A percentile compares a stretch with the other conserved stretches of the same genome.
These are phyloP conservation scores for Trifolium fragiferum DNA, from an alignment of 306 rosid genomes.

Conservation along the genomic window DNA sequence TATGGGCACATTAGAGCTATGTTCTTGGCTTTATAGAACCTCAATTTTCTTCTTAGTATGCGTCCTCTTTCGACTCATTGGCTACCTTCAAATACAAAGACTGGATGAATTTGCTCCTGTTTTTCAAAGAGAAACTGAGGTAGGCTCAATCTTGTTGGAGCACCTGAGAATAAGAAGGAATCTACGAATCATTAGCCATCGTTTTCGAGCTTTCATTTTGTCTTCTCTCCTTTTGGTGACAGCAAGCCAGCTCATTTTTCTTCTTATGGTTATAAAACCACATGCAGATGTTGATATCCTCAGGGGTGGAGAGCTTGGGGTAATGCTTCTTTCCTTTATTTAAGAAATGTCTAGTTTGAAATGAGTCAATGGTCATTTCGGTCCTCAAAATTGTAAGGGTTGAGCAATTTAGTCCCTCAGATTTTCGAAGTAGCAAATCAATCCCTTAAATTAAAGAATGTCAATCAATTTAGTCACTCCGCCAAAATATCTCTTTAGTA, in stretches of 20 bases:
- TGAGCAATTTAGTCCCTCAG: background rate
- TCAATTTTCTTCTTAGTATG: slow-evolving; percentile 86
- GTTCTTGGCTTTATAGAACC: slow-evolving; percentile 85
- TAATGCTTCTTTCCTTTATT: slow-evolving; percentile 40
- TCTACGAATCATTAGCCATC: slow-evolving; percentile 74
- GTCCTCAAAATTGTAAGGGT: background rate
- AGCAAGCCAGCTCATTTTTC: slow-evolving; percentile 73
- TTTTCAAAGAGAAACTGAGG: slow-evolving; percentile 71
- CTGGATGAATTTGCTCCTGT: slow-evolving; percentile 69
- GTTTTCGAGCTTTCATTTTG: slow-evolving; percentile 73
- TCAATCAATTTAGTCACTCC: background rate
- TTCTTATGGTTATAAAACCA: slow-evolving; percentile 59
- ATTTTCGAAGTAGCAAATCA: too few species aligned
- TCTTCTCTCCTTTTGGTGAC: slow-evolving; percentile 74
- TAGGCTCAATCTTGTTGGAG: slow-evolving; percentile 65
- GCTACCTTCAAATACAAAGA: slow-evolving; percentile 73
- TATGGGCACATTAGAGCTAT: slow-evolving; percentile 64
- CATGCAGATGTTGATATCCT: slow-evolving; percentile 64
- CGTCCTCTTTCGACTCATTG: slow-evolving; percentile 69
- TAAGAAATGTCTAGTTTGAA: background rate
- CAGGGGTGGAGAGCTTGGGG: slow-evolving; percentile 88
- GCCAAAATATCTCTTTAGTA: too few species aligned
- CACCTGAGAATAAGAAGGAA: slow-evolving; percentile 71
- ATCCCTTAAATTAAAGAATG: too few species aligned
- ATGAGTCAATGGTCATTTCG: background rate